Evolutionary conservation across 768 basidiomycete genomes (phyloP).

Genomic region (Panaeolus cyanescens): DNA sequence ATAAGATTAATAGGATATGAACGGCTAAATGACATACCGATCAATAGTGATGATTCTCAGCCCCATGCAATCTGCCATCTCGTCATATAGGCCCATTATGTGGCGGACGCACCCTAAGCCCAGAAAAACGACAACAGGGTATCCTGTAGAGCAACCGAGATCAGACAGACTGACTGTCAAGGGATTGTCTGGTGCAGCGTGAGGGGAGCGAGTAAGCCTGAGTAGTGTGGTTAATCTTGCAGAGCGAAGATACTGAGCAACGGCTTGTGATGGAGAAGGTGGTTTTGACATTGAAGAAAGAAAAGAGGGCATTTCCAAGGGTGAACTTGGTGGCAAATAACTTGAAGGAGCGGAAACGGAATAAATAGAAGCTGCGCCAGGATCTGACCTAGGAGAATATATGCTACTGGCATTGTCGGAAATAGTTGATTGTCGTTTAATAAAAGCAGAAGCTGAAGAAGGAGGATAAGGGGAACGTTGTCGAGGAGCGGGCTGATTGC

Average conservation of each 20-base stretch:
- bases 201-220: conserved; percentile 76
- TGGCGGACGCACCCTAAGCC: conserved; percentile 94
- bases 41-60: conserved; percentile 94
- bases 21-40: conserved; percentile 49
- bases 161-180: conserved; percentile 92
- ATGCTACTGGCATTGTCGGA: conserved; percentile 58
- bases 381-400: conserved; percentile 57
- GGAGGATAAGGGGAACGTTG: conserved; percentile 33
- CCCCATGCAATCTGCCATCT: conserved; percentile 87
- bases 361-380: conserved; percentile 51
- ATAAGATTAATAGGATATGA: conserved; percentile 9
- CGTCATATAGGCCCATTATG: conserved; percentile 93
- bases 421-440: conserved; percentile 50
- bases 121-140: conserved; percentile 89
- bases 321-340: conserved; percentile 43
- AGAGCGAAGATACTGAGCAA: conserved; percentile 88
- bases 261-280: conserved; percentile 58
- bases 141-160: conserved; percentile 81
- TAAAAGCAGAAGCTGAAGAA: conserved; percentile 40
- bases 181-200: conserved; percentile 73
- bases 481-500: conserved; percentile 51
- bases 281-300: conserved; percentile 41
- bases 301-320: conserved; percentile 41
- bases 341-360: conserved; percentile 51
- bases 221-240: conserved; percentile 82